Conservation (phyloP, 148 eudicot species). For the Spergularia marina region DNA sequence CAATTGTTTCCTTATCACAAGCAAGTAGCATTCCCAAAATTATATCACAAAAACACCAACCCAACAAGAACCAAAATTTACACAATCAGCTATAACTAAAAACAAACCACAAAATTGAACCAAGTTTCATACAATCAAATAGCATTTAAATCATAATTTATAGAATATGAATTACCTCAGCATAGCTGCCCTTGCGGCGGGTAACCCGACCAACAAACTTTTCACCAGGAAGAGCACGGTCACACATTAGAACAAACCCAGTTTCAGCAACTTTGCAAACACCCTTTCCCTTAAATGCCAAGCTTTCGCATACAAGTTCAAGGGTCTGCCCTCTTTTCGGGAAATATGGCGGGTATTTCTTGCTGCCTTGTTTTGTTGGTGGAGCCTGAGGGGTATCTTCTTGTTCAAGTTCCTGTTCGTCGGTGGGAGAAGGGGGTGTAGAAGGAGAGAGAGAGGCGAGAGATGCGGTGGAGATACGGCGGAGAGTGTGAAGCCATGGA, state of each 20-base stretch:
- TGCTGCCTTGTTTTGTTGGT: constrained; percentile 8
- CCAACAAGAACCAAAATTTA: background rate
- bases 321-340: constrained; percentile 86
- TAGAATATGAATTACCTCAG: constrained; percentile 51
- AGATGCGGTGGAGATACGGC: constrained; percentile 18
- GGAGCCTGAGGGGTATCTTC: constrained; percentile 2
- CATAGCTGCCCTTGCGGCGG: constrained; percentile 72
- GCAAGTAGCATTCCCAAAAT: background rate
- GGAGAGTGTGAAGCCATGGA: constrained; percentile 42
- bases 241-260: constrained; percentile 89
- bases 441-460: constrained; percentile 21
- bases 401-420: constrained; percentile 18
- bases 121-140: no score
- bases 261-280: constrained; percentile 69
- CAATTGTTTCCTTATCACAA: background rate
- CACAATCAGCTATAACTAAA: background rate
- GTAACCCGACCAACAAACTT: constrained; percentile 81
- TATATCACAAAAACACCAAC: background rate
- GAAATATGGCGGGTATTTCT: constrained; percentile 37
- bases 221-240: constrained; percentile 94
- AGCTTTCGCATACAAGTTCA: constrained; percentile 70
- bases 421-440: constrained; percentile 11
- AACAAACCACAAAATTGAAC: no score
- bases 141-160: background rate
- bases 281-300: constrained; percentile 86